Evolutionary conservation across 352 stramenopile species (phyloP), one percentile per base, ranked within the genome.

Genomic region (Halophytophthora polymorphica): DNA sequence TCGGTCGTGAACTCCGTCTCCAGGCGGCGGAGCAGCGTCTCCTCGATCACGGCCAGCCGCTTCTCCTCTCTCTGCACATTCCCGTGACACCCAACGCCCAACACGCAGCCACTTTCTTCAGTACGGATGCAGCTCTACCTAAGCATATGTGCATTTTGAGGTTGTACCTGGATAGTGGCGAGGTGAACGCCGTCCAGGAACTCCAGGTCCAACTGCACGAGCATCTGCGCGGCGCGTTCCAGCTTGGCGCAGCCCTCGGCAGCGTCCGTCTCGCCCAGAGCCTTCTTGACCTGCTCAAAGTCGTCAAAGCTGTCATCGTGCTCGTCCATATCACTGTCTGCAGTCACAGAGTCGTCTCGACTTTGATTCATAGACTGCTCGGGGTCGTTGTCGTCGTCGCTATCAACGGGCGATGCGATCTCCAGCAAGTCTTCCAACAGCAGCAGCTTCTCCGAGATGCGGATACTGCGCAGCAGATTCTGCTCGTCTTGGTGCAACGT

Each of bases 1-100:
- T 95, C 83, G 10, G 85, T 91, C 25, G 81, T 72, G 34, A 95
- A 86, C 50, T 95, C 85, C 1, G 85, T 90, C 61, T 95, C 83
- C 5, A 93, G 63, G n/a, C 77, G 73, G 18, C 67, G 66, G 21
- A 90, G 46, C 25, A 93, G 58, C 25, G 76, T 82, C 53, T 90
- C 78, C 70, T 93, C 83, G 45, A 90, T 76, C 17, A 68, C 60
- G 0, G 68, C 66, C 14, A 92, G 61, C 3, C 79, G 77, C 43
- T 89, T 92, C 28, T 92, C 79, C 45, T 88, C 75, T 43, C 67
- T 63, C 79, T 87, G 48, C 10, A 22, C 25, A 35, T 6, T 15
- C 31, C n/a, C 44, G 28, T 23, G 43, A 12, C 37, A 45, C 39
- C 47, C 2, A 37, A 35, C 3, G 41, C n/a, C 35, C 33, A 58